Evolutionary conservation across 1,139 yeast species (phyloP).

Genomic region (Magnusiomyces ingens): DNA sequence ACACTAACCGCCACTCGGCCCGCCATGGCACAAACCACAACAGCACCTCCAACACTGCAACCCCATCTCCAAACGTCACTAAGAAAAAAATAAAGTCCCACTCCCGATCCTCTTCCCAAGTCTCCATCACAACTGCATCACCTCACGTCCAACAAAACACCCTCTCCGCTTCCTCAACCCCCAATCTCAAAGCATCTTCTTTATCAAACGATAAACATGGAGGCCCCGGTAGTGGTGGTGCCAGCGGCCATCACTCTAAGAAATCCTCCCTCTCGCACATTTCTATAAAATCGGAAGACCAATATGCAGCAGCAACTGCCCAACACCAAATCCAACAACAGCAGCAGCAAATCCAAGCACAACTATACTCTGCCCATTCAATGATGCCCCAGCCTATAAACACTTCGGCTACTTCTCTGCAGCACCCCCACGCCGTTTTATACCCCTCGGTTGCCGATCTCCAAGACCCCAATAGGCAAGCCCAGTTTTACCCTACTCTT

Average conservation of each 20-base stretch:
- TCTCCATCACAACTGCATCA: not conserved
- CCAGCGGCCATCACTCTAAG: too few relatives aligned
- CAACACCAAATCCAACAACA: constrained; percentile 9
- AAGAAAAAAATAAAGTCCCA: constrained; percentile 3
- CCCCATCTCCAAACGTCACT: constrained; percentile 11
- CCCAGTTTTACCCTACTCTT: not conserved
- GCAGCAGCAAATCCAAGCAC: constrained; percentile 13
- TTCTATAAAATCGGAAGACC: not conserved
- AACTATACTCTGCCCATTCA: constrained; percentile 5
- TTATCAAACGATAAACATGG: too few relatives aligned
- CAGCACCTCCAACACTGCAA: constrained; percentile 4
- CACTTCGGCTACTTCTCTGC: constrained; percentile 2
- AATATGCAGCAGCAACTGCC: not conserved
- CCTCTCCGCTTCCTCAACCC: not conserved
- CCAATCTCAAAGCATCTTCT: not conserved
- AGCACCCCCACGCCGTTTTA: constrained; percentile 1
- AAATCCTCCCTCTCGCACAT: not conserved
- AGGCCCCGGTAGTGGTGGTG: too few relatives aligned
- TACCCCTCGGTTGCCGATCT: too few relatives aligned
- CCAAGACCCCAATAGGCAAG: constrained; percentile 1
- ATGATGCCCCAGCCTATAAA: constrained; percentile 13
- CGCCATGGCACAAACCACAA: constrained; percentile 5
- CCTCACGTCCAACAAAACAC: not conserved
- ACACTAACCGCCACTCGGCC: constrained; percentile 1
- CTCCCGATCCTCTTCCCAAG: constrained; percentile 11